phyloP scores from a whole-genome alignment of 148 eudicot species.

The Amaranthus hypochondriacus region DNA sequence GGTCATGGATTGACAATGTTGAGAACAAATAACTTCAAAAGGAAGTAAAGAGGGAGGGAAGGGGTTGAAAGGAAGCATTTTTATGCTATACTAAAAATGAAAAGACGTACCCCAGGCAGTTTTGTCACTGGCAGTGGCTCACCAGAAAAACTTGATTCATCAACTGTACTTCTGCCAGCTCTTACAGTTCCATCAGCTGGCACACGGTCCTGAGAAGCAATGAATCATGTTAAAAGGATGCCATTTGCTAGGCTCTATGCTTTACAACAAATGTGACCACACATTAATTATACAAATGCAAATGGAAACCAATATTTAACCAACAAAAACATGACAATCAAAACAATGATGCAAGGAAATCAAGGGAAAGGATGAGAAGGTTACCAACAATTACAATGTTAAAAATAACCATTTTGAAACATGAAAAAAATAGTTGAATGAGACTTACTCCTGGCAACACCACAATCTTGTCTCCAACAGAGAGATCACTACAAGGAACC shows the following conservation, averaged over 20 bases:
- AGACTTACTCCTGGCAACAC: constrained; percentile 93
- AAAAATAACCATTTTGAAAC: neutral
- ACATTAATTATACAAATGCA: neutral
- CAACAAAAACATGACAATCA: neutral
- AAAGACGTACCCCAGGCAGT: constrained; percentile 60
- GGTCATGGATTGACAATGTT: neutral
- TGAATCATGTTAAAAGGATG: constrained; percentile 12
- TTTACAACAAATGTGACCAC: neutral
- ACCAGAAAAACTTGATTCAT: constrained; percentile 95
- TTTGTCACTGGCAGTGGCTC: constrained; percentile 93
- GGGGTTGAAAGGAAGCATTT: neutral
- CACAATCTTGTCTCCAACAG: constrained; percentile 86
- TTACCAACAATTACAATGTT: neutral
- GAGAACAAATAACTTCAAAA: neutral
- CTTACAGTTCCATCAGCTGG: constrained; percentile 94
- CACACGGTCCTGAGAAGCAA: constrained; percentile 70
- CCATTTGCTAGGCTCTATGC: neutral
- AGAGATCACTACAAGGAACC: constrained; percentile 79
- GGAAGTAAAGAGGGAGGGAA: neutral
- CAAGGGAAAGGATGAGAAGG: no score
- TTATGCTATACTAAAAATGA: neutral
- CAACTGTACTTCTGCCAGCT: constrained; percentile 94
- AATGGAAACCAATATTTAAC: neutral
- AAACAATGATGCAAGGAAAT: neutral
- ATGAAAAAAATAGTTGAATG: neutral